Evolutionary conservation across 371 early-diverging fungal genomes (phyloP).

Genomic region (Mortierella sp.): DNA sequence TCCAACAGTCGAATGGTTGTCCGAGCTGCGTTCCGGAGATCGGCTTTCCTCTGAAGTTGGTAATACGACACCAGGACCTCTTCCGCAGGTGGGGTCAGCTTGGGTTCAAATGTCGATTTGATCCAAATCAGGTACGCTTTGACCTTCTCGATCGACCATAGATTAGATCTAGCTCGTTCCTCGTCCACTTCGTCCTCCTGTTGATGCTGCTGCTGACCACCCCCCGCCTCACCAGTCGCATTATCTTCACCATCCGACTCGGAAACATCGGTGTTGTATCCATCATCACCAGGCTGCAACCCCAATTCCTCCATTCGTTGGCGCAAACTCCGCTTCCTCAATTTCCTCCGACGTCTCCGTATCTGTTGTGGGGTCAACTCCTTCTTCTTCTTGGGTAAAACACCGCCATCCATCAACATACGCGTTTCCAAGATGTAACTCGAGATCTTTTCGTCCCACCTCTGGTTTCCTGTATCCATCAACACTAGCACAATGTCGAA

Average conservation of each 20-base stretch:
- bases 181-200: slow-evolving; percentile 19
- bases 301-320: slow-evolving; percentile 28
- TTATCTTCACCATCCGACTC: slow-evolving; percentile 1
- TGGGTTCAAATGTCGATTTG: slow-evolving; percentile 66
- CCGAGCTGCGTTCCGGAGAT: slow-evolving; percentile 75
- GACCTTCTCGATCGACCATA: slow-evolving; percentile 68
- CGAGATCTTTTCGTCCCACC: slow-evolving; percentile 75
- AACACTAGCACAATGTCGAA: slow-evolving; percentile 87
- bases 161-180: slow-evolving; percentile 21
- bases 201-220: slow-evolving; percentile 9
- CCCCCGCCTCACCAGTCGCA: slow-evolving; percentile 7
- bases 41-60: slow-evolving; percentile 74
- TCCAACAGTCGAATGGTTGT: slow-evolving; percentile 90
- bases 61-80: slow-evolving; percentile 77
- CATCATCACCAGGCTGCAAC: background rate
- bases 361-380: slow-evolving; percentile 25
- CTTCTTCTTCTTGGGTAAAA: slow-evolving; percentile 2
- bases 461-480: slow-evolving; percentile 73
- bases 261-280: background rate
- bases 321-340: slow-evolving; percentile 15
- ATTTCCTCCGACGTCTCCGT: slow-evolving; percentile 22
- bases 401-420: slow-evolving; percentile 32
- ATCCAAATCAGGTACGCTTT: slow-evolving; percentile 73
- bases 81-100: slow-evolving; percentile 68
- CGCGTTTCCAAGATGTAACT: slow-evolving; percentile 63